Base-by-base conservation (phyloP, 805 yeast species). In the Millerozyma miso region DNA sequence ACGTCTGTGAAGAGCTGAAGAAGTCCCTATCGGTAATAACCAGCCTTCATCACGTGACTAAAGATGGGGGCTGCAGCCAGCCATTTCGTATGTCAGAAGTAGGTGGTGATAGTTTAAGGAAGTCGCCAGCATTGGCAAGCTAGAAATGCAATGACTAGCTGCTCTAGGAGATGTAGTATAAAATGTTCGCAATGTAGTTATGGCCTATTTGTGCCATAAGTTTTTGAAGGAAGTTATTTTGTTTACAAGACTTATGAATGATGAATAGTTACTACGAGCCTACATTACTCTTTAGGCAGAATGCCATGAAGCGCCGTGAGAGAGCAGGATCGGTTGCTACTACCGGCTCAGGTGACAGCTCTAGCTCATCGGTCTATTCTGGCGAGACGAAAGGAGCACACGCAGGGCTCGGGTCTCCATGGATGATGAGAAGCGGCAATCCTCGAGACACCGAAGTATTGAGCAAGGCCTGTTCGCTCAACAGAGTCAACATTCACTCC, bases 381-480 rank as follows among this genome's bases (percentile, higher is more conserved):
- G 39, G 49, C 31, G 13, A n/a, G 36, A 16, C 32, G 34, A 15
- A 15, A 13, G 34, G 7, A 15, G 7, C n/a, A 13, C 34, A 5
- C 6, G 37, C 37, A 17, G 19, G 31, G 8, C 32, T 38, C 19
- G 23, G 39, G 15, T 34, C 26, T 19, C 43, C 62, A 12, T 67
- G 73, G 73, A 49, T 68, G 35, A 51, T 67, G 35, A 56, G 59
- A 41, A 46, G 49, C 17, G 41, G 53, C 41, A 58, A 54, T 35
- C 43, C 56, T 18, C 52, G 52, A 31, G 67, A 64, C 38, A 61
- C 65, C 3, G 52, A 57, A 38, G 57, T 72, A n/a, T 50, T 74
- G 38, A 62, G 63, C 46, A 73, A 73, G 51, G 59, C 74, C 1
- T 70, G 75, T 45, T 56, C 73, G 4, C 58, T 65, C 14, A 62